Evolutionary conservation across 2,329 filamentous ascomycete genomes (phyloP), one percentile per base, ranked within the genome.

Genomic region (Trichoderma cornu-damae): DNA sequence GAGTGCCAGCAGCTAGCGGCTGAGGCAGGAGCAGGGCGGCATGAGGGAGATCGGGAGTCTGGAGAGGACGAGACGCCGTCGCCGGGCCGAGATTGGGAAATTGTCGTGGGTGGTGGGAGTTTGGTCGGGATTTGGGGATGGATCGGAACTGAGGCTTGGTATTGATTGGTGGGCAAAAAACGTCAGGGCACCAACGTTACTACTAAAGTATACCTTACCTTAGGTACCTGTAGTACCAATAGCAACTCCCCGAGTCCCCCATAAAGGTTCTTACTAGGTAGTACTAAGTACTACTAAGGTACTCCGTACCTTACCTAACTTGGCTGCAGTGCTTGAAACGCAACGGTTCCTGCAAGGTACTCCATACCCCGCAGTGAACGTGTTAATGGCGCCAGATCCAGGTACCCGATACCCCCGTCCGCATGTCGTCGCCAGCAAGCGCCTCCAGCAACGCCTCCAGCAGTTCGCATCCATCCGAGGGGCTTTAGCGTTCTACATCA

Each of bases 41-140:
- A 51, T 40, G 14, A 40, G 16, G 14, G 14, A 40, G 16, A 20
- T 40, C 12, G 35, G 12, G 22, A 5, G 24, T n/a, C 11, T 47
- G 8, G 32, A 24, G 6, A 37, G 3, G 46, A 40, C 44, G 9
- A 18, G 16, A 22, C 30, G 37, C 22, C 4, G 16, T 34, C 24
- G 48, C 48, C 40, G 48, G 49, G 49, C 37, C n/a, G n/a, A n/a
- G n/a, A n/a, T n/a, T n/a, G n/a, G 42, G 49, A 34, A 43, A 58
- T 46, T 44, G 55, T 58, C 47, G 48, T 48, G 46, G 43, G 48
- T n/a, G n/a, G 37, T 40, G 54, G 46, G 24, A 28, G n/a, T n/a
- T 49, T 49, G 20, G n/a, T n/a, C n/a, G n/a, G n/a, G n/a, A 28
- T 26, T 42, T 57, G 54, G 34, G 24, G 54, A 43, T 22, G 46